Percentiles rank a stretch among this genome's conserved stretches.
Evolutionary conservation across 2,329 filamentous ascomycete genomes (phyloP).

Genomic region (Fonsecaea pugnacius): DNA sequence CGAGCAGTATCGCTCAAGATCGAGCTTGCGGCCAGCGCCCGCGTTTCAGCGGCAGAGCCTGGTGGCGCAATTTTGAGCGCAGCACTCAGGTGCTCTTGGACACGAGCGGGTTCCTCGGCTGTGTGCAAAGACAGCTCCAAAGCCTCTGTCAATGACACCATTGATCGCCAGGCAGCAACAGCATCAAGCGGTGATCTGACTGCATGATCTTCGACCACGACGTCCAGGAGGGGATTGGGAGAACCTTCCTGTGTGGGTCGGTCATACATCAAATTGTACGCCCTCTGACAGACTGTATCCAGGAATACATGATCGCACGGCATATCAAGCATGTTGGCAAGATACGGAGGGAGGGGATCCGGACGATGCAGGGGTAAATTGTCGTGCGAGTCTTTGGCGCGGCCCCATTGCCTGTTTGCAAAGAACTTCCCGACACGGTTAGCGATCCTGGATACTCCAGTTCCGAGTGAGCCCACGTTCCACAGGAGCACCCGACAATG

Average conservation of each 20-base stretch:
- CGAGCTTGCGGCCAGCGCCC: constrained; percentile 63
- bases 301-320: constrained; percentile 83
- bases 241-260: constrained; percentile 69
- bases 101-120: constrained; percentile 49
- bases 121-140: constrained; percentile 65
- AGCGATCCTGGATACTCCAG: constrained; percentile 66
- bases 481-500: constrained; percentile 89
- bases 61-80: constrained; percentile 76
- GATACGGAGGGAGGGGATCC: constrained; percentile 74
- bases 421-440: constrained; percentile 74
- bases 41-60: constrained; percentile 70
- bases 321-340: constrained; percentile 74
- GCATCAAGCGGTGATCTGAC: constrained; percentile 87
- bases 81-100: constrained; percentile 64
- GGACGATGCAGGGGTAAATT: constrained; percentile 58
- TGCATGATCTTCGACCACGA: constrained; percentile 80
- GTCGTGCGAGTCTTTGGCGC: constrained; percentile 44
- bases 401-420: constrained; percentile 77
- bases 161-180: constrained; percentile 89
- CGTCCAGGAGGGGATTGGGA: constrained; percentile 74
- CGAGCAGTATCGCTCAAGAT: constrained; percentile 60
- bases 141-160: constrained; percentile 69
- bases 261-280: constrained; percentile 90
- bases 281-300: constrained; percentile 76
- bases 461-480: constrained; percentile 70